Percentiles rank a stretch among this genome's conserved stretches.
Conservation (phyloP, 2,329 filamentous ascomycete genomes). For the Madurella fahalii region DNA sequence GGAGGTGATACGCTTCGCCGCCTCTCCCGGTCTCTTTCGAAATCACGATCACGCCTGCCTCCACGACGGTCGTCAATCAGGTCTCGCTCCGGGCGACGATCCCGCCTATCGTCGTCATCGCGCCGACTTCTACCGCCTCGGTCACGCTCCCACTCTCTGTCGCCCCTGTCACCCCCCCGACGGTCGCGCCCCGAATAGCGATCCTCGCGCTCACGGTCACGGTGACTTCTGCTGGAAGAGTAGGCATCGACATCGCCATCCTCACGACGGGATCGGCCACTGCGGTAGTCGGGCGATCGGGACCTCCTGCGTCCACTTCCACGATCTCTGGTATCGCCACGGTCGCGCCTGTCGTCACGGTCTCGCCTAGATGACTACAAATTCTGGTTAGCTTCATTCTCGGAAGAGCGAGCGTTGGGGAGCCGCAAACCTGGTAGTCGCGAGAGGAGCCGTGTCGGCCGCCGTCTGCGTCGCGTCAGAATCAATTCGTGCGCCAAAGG, state of each 20-base stretch:
- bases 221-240: slow-evolving; percentile 86
- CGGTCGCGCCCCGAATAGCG: slow-evolving; percentile 71
- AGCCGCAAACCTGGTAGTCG: slow-evolving; percentile 49
- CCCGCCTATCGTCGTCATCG: slow-evolving; percentile 61
- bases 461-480: slow-evolving; percentile 34
- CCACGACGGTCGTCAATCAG: slow-evolving; percentile 54
- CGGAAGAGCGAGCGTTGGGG: not conserved
- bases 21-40: slow-evolving; percentile 54
- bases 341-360: slow-evolving; percentile 33
- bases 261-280: slow-evolving; percentile 64
- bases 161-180: slow-evolving; percentile 46
- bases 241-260: slow-evolving; percentile 74
- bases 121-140: slow-evolving; percentile 52
- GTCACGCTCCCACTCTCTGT: slow-evolving; percentile 76
- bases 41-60: slow-evolving; percentile 35
- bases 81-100: slow-evolving; percentile 38
- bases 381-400: not conserved
- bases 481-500: slow-evolving; percentile 24
- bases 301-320: slow-evolving; percentile 66
- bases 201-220: slow-evolving; percentile 90
- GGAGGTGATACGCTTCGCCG: slow-evolving; percentile 76
- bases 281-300: slow-evolving; percentile 67
- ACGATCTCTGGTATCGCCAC: slow-evolving; percentile 33
- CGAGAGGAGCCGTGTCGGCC: slow-evolving; percentile 50
- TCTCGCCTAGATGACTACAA: slow-evolving; percentile 31